phyloP scores from a whole-genome alignment of 192 early-diverging fungal genomes.

The Rhizophagus sp. region DNA sequence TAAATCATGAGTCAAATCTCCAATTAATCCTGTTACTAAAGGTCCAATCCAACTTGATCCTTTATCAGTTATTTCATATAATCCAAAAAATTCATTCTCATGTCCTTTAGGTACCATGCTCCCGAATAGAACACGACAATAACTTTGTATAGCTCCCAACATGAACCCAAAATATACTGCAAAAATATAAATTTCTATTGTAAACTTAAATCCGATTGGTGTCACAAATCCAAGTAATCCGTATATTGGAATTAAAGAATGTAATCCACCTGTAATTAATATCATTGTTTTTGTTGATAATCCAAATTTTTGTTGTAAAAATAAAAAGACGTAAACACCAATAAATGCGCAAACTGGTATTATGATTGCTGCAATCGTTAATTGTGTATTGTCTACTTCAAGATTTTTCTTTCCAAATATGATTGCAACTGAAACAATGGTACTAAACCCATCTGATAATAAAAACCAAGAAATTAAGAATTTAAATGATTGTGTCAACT shows the following conservation, averaged over 20 bases:
- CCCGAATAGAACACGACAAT: constrained; percentile 62
- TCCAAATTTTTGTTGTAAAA: constrained; percentile 51
- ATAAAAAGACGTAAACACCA: constrained; percentile 59
- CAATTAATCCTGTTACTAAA: constrained; percentile 67
- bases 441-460: constrained; percentile 65
- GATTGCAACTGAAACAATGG: constrained; percentile 56
- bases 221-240: constrained; percentile 62
- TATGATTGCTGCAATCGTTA: constrained; percentile 58
- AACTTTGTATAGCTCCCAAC: constrained; percentile 57
- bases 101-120: constrained; percentile 65
- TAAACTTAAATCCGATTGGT: constrained; percentile 53
- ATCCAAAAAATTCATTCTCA: constrained; percentile 69
- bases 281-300: constrained; percentile 55
- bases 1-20: constrained; percentile 50
- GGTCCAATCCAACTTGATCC: constrained; percentile 74
- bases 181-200: constrained; percentile 60
- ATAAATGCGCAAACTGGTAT: constrained; percentile 55
- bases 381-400: constrained; percentile 43
- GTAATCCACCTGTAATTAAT: constrained; percentile 49
- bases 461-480: constrained; percentile 75
- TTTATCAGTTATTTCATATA: constrained; percentile 75
- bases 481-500: constrained; percentile 57
- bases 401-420: constrained; percentile 62
- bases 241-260: constrained; percentile 59
- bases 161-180: constrained; percentile 63